These are phyloP conservation scores for Solanum lycopersicoides DNA, from an alignment of 257 asterid genomes.

Conservation along the genomic window DNA sequence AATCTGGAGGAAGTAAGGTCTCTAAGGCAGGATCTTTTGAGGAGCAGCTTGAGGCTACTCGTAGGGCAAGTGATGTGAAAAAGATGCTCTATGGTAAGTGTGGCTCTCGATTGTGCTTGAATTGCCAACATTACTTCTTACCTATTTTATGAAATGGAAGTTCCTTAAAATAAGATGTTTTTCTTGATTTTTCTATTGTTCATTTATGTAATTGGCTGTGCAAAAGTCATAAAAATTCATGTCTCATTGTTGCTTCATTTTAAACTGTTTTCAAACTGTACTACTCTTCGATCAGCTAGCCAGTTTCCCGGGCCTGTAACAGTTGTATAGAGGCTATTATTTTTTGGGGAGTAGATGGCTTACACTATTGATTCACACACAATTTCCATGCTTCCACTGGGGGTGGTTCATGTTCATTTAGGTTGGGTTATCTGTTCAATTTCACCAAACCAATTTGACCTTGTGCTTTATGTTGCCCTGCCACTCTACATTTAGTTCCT, in stretches of 20 bases:
- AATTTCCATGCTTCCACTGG: neutral
- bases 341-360: neutral
- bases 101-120: constrained; percentile 1
- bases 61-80: constrained; percentile 84
- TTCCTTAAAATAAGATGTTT: neutral
- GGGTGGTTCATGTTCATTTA: neutral
- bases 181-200: neutral
- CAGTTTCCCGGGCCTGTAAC: neutral
- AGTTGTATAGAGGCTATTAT: neutral
- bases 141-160: neutral
- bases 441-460: neutral
- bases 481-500: neutral
- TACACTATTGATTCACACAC: neutral
- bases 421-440: neutral
- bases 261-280: neutral
- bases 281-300: neutral
- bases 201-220: neutral
- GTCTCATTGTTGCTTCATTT: neutral
- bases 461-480: neutral
- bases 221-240: neutral
- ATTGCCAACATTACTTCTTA: neutral
- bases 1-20: constrained; percentile 32
- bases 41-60: constrained; percentile 97
- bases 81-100: constrained; percentile 80
- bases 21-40: constrained; percentile 69